Evolutionary conservation across 306 rosid species (phyloP), one percentile per base, ranked within the genome.

Genomic region (Pterocarpus macrocarpus): DNA sequence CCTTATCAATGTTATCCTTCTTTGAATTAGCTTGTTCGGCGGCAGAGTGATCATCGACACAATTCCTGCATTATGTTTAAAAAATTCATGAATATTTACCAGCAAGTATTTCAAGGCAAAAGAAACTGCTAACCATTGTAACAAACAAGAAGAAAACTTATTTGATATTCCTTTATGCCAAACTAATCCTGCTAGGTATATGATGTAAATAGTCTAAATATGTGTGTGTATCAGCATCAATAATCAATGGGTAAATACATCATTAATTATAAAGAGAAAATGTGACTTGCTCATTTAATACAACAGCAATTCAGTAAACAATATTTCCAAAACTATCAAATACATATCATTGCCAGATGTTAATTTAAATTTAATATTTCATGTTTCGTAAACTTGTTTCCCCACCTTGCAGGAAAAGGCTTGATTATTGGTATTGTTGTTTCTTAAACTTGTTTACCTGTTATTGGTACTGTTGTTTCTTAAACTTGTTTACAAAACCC

Each of bases 11-110:
- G 64, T 56, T 53, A 69, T 83, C 79, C 86, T 89, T 90, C 71
- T 82, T 69, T 44, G 59, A 69, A 64, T 78, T 84, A 41, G 84
- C 87, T 74, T 86, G 84, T 75, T 80, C 82, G 73, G 83, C 85
- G 39, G 79, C 34, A 78, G 85, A 80, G 75, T 61, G 81, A 76
- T 84, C 87, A 64, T 33, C 61, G 63, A 50, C 87, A 36, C 79
- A 80, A 61, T 86, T 73, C 87, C 99, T 93, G 91, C 86, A 88
- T 63, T 76, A 74, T 32, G 35, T 68, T 34, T 30, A 66, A 78
- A 64, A 76, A 43, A 33, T 7, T 58, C 32, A 34, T 79, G 52
- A 85, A 14, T 43, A 73, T 41, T 81, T 28, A 44, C 9, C 52
- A 64, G 39, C 47, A 64, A n/a, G 34, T n/a, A 55, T 62, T 55